phyloP scores from a whole-genome alignment of 495 filamentous ascomycete species.

The Apiosordaria backusii region DNA sequence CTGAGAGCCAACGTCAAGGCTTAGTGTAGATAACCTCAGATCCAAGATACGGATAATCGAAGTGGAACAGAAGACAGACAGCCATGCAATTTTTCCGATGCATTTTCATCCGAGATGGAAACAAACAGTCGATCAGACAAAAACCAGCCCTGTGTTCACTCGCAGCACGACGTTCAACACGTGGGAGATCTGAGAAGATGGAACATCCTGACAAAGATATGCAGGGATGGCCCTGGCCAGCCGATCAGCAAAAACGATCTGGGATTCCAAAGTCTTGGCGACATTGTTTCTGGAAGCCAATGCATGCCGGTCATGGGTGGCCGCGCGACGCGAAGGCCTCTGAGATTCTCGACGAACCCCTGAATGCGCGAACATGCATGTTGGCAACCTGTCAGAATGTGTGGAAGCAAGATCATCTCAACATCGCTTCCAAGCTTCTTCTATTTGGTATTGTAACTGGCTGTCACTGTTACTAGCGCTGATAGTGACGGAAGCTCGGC shows the following conservation, averaged over 20 bases:
- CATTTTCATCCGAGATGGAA: too few species aligned
- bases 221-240: constrained; percentile 5
- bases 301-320: too few species aligned
- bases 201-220: neutral
- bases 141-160: neutral
- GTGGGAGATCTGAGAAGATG: neutral
- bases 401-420: neutral
- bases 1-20: neutral
- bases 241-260: constrained; percentile 2
- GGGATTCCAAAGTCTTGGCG: constrained; percentile 4
- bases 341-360: neutral
- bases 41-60: too few species aligned
- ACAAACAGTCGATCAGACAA: too few species aligned
- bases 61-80: too few species aligned
- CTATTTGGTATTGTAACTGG: neutral
- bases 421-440: neutral
- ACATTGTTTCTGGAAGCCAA: constrained; percentile 7
- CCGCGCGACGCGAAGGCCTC: neutral
- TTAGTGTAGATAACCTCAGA: neutral
- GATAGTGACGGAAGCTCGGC: neutral
- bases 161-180: neutral
- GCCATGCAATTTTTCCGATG: too few species aligned
- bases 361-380: neutral
- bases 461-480: neutral
- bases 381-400: neutral